Evolutionary conservation across 805 yeast genomes (phyloP), one percentile per base, ranked within the genome.

Genomic region (Kuraishia borneana): DNA sequence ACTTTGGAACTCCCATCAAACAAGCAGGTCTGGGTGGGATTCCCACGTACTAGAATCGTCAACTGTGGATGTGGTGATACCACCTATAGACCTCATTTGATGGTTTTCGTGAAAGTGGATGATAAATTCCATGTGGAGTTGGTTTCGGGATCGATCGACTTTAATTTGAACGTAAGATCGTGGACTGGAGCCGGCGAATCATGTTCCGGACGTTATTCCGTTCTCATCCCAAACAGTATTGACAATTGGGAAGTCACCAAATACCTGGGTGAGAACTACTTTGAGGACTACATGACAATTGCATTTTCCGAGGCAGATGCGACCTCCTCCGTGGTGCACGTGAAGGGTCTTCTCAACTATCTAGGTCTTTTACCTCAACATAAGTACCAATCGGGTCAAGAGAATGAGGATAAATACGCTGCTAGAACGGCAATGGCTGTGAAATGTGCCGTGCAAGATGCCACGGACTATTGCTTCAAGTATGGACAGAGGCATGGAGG

Each of bases 381-480:
- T 18, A 18, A 9, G 21, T 13, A 2, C 28, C 4, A 12, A 21
- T 18, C 17, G 20, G 12, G 13, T 17, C 4, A n/a, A 5, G 8
- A 18, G n/a, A 19, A 9, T 4, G 34, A 32, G n/a, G 12, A 18
- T 17, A n/a, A n/a, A n/a, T n/a, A n/a, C n/a, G 19, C 22, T 6
- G 9, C 12, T 10, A 18, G 34, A 18, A 32, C 34, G 16, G 19
- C 25, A 6, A 32, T 16, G 30, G 14, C 22, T 4, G 30, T 26
- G 13, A 10, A 18, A 6, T 32, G 60, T 92, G 37, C 92, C 88
- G 47, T 60, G 73, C 39, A 75, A 78, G 83, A 92, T 92, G 62
- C 94, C 84, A 2, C 69, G 71, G 29, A 97, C 96, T 2, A 82
- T 95, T 1, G 71, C 72, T 4, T 76, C 70, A 1, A 51, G 54